Conservation (phyloP, 75 land plant species). For the Cryptomeria japonica region DNA sequence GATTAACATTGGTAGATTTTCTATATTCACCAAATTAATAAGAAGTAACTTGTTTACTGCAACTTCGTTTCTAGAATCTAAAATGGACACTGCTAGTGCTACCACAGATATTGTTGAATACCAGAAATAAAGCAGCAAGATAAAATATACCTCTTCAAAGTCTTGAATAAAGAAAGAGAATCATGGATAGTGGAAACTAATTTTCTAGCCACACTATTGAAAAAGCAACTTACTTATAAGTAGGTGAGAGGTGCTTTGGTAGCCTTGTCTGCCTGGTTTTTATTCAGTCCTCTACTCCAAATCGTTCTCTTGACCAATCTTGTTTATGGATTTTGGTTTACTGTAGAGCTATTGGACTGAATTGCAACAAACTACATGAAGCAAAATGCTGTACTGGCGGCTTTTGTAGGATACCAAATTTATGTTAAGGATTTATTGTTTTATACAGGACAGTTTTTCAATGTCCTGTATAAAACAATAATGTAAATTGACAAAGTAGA, state of each 20-base stretch:
- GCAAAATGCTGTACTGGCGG: neutral
- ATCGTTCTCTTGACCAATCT: neutral
- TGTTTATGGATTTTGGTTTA: neutral
- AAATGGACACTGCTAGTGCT: no score
- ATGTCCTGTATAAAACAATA: neutral
- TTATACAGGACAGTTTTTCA: neutral
- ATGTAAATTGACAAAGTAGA: neutral
- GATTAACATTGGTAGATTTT: no score
- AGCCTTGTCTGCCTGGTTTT: neutral
- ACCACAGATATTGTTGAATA: no score
- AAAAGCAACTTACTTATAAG: neutral
- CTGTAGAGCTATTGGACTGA: neutral
- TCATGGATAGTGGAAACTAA: no score
- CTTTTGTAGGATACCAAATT: neutral
- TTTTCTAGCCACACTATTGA: no score
- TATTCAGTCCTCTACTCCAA: neutral
- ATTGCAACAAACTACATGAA: neutral
- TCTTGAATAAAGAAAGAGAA: no score
- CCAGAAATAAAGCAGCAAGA: no score
- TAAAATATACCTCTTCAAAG: no score
- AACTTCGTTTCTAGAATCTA: no score
- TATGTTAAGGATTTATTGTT: neutral
- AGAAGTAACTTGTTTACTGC: no score
- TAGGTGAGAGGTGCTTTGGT: neutral
- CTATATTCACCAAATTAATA: no score